phyloP scores from a whole-genome alignment of 1,284 basidiomycete species.

The Cystobasidium slooffiae region DNA sequence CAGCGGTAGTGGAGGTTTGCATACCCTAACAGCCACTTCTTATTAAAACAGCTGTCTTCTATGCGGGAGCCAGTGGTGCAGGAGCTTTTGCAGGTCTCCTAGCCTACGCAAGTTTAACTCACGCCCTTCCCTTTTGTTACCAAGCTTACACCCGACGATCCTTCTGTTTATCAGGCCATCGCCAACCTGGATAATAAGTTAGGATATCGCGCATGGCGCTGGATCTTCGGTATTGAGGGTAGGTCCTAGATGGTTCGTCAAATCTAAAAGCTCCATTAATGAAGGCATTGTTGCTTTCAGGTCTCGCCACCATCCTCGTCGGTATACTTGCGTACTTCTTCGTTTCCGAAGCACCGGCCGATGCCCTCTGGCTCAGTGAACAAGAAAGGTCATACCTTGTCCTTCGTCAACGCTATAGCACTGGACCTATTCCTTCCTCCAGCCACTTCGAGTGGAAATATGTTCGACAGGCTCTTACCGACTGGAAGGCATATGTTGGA shows the following conservation, averaged over 20 bases:
- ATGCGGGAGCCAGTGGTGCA: constrained; percentile 3
- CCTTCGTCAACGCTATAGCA: constrained; percentile 4
- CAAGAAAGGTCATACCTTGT: constrained; percentile 8
- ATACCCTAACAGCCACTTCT: no score
- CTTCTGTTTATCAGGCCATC: constrained; percentile 49
- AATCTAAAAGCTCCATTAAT: background rate
- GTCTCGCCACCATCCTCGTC: constrained; percentile 22
- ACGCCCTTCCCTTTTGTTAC: constrained; percentile 48
- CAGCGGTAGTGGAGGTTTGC: no score
- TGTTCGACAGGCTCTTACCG: constrained; percentile 17
- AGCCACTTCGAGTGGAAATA: constrained; percentile 17
- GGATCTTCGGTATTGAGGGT: constrained; percentile 23
- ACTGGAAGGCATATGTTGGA: constrained; percentile 30
- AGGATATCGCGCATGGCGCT: constrained; percentile 56
- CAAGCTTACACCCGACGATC: constrained; percentile 57
- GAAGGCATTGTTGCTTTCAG: background rate
- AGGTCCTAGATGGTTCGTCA: background rate
- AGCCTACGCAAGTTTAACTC: background rate
- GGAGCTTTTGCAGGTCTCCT: constrained; percentile 23
- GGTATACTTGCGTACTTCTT: constrained; percentile 27
- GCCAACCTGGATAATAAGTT: constrained; percentile 56
- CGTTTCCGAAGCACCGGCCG: constrained; percentile 9
- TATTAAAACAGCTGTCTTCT: constrained; percentile 2
- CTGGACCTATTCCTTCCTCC: constrained; percentile 2
- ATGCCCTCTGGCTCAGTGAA: constrained; percentile 9